phyloP scores from a whole-genome alignment of 139 green algal species.

The Micractinium conductrix region DNA sequence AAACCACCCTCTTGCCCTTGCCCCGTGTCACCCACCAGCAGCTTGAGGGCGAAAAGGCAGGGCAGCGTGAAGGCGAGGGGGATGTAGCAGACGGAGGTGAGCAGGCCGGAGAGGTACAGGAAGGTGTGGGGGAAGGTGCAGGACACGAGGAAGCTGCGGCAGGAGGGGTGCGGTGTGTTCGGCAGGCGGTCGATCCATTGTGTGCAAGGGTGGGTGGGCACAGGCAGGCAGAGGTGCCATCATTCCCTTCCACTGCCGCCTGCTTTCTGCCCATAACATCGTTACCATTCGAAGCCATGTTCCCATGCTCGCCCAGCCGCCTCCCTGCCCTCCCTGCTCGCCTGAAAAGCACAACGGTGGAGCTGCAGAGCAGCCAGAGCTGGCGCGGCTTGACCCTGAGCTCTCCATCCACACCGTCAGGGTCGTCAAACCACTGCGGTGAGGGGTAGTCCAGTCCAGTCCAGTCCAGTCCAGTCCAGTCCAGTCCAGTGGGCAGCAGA shows the following conservation, averaged over 20 bases:
- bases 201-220: too few relatives aligned
- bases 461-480: too few relatives aligned
- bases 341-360: background rate
- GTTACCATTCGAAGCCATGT: too few relatives aligned
- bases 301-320: too few relatives aligned
- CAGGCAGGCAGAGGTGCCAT: too few relatives aligned
- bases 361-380: conserved; percentile 26
- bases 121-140: conserved; percentile 37
- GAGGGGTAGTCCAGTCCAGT: background rate
- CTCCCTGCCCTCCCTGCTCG: too few relatives aligned
- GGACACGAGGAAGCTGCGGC: conserved; percentile 6
- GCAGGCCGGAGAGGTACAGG: conserved; percentile 34
- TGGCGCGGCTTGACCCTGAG: conserved; percentile 1
- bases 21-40: conserved; percentile 6
- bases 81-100: conserved; percentile 26
- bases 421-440: conserved; percentile 23
- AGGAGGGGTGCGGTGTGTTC: too few relatives aligned
- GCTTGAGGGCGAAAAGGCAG: conserved; percentile 24
- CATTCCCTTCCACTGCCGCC: too few relatives aligned
- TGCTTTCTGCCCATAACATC: too few relatives aligned
- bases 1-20: too few relatives aligned
- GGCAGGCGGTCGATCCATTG: too few relatives aligned
- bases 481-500: too few relatives aligned
- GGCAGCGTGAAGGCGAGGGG: conserved; percentile 33
- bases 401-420: conserved; percentile 14